Conservation (phyloP, 805 yeast species). For the Yamadazyma sp. region DNA sequence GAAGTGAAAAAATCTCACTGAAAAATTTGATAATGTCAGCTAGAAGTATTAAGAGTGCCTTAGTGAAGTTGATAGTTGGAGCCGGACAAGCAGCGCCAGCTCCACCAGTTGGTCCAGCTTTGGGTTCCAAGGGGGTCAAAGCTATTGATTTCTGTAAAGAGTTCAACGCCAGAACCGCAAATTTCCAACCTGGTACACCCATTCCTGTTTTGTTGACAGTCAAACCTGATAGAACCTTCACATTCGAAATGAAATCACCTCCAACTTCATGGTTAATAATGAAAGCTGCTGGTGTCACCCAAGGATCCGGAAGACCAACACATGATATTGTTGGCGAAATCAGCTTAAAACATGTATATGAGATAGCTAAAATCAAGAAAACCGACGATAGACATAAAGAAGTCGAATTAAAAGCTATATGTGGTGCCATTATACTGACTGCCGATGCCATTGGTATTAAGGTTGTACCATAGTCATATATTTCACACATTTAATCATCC, state of each 20-base stretch:
- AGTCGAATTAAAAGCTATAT: slow-evolving; percentile 68
- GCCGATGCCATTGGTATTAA: slow-evolving; percentile 88
- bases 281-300: slow-evolving; percentile 74
- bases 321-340: slow-evolving; percentile 59
- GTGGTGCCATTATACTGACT: slow-evolving; percentile 79
- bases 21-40: slow-evolving; percentile 11
- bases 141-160: slow-evolving; percentile 98
- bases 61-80: slow-evolving; percentile 88
- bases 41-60: slow-evolving; percentile 47
- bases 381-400: slow-evolving; percentile 76
- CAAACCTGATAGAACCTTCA: slow-evolving; percentile 87
- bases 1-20: no score
- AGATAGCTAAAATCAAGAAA: slow-evolving; percentile 90
- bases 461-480: slow-evolving; percentile 62
- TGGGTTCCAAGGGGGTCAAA: slow-evolving; percentile 97
- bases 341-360: slow-evolving; percentile 86
- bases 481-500: not conserved
- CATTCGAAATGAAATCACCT: slow-evolving; percentile 86
- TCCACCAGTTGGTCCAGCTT: slow-evolving; percentile 98
- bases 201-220: slow-evolving; percentile 83
- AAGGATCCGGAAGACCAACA: slow-evolving; percentile 74
- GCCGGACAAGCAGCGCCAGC: slow-evolving; percentile 99
- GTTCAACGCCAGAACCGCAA: slow-evolving; percentile 94
- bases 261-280: slow-evolving; percentile 83
- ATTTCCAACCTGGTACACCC: slow-evolving; percentile 81